Conservation (phyloP, 768 basidiomycete genomes). For the Boletus barrowsii region DNA sequence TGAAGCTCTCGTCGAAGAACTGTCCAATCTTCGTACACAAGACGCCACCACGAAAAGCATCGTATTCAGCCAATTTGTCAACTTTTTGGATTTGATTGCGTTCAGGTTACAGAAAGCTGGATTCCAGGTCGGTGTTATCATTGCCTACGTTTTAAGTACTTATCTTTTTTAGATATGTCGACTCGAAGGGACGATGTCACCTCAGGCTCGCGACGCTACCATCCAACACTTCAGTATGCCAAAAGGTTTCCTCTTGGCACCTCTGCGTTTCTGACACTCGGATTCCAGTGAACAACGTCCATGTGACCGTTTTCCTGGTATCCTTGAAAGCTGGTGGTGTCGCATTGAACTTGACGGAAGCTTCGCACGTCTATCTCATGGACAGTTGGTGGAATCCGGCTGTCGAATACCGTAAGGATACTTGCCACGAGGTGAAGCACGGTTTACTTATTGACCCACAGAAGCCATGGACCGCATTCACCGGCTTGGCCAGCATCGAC, state of each 20-base stretch:
- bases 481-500: conserved; percentile 90
- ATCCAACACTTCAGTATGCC: conserved; percentile 88
- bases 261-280: neutral
- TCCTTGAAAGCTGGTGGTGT: conserved; percentile 95
- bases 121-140: conserved; percentile 60
- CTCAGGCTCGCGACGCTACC: conserved; percentile 90
- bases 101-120: conserved; percentile 90
- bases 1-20: conserved; percentile 92
- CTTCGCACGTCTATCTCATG: conserved; percentile 93
- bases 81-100: conserved; percentile 90
- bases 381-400: conserved; percentile 99
- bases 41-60: conserved; percentile 94
- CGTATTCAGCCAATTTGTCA: conserved; percentile 95
- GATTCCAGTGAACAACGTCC: conserved; percentile 78
- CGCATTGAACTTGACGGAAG: conserved; percentile 85
- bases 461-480: conserved; percentile 98
- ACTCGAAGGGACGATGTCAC: conserved; percentile 95
- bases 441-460: conserved; percentile 30
- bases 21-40: conserved; percentile 76
- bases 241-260: neutral
- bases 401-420: conserved; percentile 75
- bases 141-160: neutral
- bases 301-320: conserved; percentile 97
- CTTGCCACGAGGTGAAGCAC: neutral
- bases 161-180: conserved; percentile 68